A percentile compares a stretch with the other conserved stretches of the same genome.
phyloP scores from a whole-genome alignment of 2,329 filamentous ascomycete species.

The Tolypocladium ovalisporum region DNA sequence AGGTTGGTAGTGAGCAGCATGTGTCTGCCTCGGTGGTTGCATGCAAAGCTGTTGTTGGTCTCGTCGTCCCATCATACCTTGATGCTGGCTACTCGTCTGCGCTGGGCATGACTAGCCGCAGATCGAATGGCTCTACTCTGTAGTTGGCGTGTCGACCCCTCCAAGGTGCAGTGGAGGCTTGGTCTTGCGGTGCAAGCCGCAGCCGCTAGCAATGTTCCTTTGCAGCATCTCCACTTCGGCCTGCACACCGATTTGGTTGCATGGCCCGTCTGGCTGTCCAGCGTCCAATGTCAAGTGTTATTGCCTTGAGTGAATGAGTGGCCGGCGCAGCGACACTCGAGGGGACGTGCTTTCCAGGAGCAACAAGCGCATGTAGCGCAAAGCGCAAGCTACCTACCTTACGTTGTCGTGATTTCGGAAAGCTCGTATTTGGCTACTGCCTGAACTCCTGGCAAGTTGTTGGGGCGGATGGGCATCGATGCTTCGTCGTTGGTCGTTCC shows the following conservation, averaged over 20 bases:
- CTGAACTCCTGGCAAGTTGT: neutral
- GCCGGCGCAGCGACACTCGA: neutral
- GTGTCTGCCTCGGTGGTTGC: neutral
- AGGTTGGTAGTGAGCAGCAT: neutral
- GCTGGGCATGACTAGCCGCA: neutral
- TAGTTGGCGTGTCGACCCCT: neutral
- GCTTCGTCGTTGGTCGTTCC: neutral
- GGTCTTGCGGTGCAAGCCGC: neutral
- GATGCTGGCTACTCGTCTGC: too few relatives aligned
- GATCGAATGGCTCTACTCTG: neutral
- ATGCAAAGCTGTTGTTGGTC: neutral
- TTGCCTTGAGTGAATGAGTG: neutral
- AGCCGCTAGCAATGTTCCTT: neutral
- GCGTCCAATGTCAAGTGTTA: neutral
- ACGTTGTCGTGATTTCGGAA: too few relatives aligned
- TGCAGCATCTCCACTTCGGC: neutral
- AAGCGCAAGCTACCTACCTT: too few relatives aligned
- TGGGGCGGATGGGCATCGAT: neutral
- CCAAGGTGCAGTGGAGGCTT: neutral
- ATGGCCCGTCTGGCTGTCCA: neutral
- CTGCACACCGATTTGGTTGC: neutral
- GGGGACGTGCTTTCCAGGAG: neutral
- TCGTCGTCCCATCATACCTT: neutral
- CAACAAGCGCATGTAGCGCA: too few relatives aligned
- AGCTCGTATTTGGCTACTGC: too few relatives aligned